These are phyloP conservation scores for Termitomyces eurrhizus DNA, from an alignment of 768 basidiomycete species.

Conservation along the genomic window DNA sequence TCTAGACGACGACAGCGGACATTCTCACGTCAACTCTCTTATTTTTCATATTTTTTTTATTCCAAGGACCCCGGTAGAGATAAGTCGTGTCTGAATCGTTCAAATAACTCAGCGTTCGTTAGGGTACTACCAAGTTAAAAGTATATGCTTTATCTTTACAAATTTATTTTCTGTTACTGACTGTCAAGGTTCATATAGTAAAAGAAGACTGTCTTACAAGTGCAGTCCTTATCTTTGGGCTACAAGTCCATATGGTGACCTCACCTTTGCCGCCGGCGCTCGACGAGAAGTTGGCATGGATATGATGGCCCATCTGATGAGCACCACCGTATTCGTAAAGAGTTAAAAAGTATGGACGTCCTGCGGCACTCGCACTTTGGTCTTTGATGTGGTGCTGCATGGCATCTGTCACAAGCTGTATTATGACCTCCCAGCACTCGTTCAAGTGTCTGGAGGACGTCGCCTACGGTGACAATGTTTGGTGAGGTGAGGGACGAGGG, in stretches of 20 bases:
- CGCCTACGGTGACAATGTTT: background rate
- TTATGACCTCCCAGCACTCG: too few relatives aligned
- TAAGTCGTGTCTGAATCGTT: background rate
- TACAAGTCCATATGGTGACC: background rate
- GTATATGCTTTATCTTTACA: background rate
- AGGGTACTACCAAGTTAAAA: background rate
- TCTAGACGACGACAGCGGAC: background rate
- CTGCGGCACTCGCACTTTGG: too few relatives aligned
- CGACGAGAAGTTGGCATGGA: conserved; percentile 12
- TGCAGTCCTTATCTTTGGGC: background rate
- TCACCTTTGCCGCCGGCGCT: background rate
- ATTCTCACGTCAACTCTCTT: background rate
- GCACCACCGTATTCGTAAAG: too few relatives aligned
- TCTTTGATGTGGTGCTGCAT: too few relatives aligned
- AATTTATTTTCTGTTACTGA: background rate
- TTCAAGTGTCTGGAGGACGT: too few relatives aligned
- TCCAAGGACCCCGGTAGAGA: background rate
- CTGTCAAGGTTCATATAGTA: background rate
- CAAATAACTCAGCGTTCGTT: background rate
- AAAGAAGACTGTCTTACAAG: background rate
- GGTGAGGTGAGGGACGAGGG: background rate
- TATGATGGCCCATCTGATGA: background rate
- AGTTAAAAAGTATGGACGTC: too few relatives aligned
- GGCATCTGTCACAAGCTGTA: too few relatives aligned
- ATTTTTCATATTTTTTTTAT: background rate